Conservation (phyloP, 441 rosid genomes). For the Erodium moschatum region DNA sequence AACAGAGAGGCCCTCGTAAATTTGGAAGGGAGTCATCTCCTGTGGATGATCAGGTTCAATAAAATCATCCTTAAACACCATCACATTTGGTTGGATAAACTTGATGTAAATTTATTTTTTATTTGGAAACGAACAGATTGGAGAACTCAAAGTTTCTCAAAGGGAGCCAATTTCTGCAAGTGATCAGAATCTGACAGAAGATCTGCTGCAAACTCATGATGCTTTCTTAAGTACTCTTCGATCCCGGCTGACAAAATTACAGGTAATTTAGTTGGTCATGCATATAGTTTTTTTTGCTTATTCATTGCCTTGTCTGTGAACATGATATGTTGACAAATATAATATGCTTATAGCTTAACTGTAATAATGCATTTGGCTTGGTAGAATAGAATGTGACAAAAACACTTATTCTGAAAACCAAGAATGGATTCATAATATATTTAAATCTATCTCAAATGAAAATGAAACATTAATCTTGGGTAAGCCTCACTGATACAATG, state of each 20-base stretch:
- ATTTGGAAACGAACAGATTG: constrained; percentile 40
- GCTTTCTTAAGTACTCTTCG: constrained; percentile 56
- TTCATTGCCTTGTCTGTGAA: not conserved
- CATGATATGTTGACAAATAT: not conserved
- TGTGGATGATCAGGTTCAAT: not conserved
- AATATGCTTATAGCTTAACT: not conserved
- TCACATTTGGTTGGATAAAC: not conserved
- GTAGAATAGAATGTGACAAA: not conserved
- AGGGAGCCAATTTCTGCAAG: constrained; percentile 27
- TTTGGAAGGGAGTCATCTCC: not conserved
- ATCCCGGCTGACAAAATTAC: constrained; percentile 77
- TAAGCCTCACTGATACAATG: not conserved
- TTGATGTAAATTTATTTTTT: constrained; percentile 10
- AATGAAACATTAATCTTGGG: not conserved
- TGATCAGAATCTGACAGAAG: constrained; percentile 43
- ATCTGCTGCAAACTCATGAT: constrained; percentile 61
- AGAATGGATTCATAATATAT: not conserved
- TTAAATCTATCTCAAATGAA: not conserved
- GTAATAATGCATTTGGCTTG: not conserved
- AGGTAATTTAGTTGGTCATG: constrained; percentile 38
- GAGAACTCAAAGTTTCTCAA: constrained; percentile 49
- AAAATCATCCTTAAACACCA: not conserved
- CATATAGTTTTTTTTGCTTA: not conserved
- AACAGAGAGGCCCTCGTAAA: not conserved
- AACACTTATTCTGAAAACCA: not conserved